These are phyloP conservation scores for Dillenia turbinata DNA, from an alignment of 164 flowering plant genomes.

Conservation along the genomic window DNA sequence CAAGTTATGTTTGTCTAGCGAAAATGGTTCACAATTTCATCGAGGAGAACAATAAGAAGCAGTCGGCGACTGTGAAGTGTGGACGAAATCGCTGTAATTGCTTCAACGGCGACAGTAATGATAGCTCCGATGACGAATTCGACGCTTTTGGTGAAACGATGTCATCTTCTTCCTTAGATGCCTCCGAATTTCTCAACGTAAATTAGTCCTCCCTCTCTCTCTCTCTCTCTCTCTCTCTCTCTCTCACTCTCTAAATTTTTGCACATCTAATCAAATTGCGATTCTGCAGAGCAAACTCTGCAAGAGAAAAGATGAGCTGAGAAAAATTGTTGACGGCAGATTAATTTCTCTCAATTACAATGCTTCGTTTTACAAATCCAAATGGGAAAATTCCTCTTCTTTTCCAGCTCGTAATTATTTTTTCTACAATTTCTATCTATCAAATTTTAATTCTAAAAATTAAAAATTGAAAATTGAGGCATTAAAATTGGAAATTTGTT, in stretches of 20 bases:
- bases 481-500: neutral
- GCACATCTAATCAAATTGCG: neutral
- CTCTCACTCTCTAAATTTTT: too few species aligned
- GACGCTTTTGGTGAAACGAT: constrained; percentile 46
- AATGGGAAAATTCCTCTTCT: constrained; percentile 42
- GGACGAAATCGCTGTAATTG: constrained; percentile 81
- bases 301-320: constrained; percentile 47
- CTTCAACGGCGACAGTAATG: constrained; percentile 66
- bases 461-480: neutral
- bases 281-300: constrained; percentile 34
- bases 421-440: neutral
- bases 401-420: constrained; percentile 18
- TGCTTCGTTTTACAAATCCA: constrained; percentile 45
- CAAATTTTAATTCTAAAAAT: neutral
- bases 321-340: constrained; percentile 25
- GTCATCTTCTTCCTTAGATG: constrained; percentile 32
- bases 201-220: neutral
- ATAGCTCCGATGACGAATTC: constrained; percentile 76
- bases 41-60: constrained; percentile 65
- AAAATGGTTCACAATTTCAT: constrained; percentile 86
- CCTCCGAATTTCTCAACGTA: constrained; percentile 65
- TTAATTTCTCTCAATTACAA: constrained; percentile 32
- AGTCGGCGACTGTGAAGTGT: constrained; percentile 34
- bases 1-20: constrained; percentile 79
- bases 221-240: too few species aligned